Conservation (phyloP, 106 monocot genomes). For the Dendrobium catenatum region DNA sequence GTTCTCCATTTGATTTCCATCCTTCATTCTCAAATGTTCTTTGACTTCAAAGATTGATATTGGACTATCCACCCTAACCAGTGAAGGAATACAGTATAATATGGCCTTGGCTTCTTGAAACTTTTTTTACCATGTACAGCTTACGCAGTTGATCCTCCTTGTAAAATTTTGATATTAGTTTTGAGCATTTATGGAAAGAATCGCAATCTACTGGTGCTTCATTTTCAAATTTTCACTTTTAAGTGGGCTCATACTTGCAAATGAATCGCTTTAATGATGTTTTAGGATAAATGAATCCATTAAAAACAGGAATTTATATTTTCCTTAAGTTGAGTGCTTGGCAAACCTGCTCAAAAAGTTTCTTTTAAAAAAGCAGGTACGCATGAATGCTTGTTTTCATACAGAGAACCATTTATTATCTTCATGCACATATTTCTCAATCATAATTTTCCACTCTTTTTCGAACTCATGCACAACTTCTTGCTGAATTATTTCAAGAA, state of each 20-base stretch:
- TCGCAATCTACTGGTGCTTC: conserved; percentile 37
- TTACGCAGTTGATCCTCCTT: conserved; percentile 50
- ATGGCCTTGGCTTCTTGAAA: conserved; percentile 63
- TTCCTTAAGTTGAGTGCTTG: conserved; percentile 23
- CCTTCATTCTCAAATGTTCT: conserved; percentile 33
- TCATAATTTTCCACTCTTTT: conserved; percentile 31
- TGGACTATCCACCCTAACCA: conserved; percentile 34
- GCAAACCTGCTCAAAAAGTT: conserved; percentile 38
- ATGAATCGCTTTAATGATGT: conserved; percentile 39
- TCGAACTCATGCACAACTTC: conserved; percentile 19
- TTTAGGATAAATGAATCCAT: conserved; percentile 37
- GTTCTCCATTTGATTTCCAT: conserved; percentile 38
- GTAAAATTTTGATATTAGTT: conserved; percentile 37
- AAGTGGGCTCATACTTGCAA: conserved; percentile 30
- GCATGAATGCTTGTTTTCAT: conserved; percentile 28
- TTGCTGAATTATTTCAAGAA: too few relatives aligned
- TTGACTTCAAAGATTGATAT: conserved; percentile 34
- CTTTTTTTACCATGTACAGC: conserved; percentile 43
- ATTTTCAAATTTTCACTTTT: conserved; percentile 37
- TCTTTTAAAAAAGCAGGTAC: conserved; percentile 31
- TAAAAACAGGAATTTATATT: conserved; percentile 25
- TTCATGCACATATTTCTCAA: conserved; percentile 23
- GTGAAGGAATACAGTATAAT: conserved; percentile 36
- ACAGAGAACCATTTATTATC: conserved; percentile 42
- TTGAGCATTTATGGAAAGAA: conserved; percentile 37